Evolutionary conservation across 2,329 filamentous ascomycete species (phyloP).

Genomic region (Arthrocladium fulminans): DNA sequence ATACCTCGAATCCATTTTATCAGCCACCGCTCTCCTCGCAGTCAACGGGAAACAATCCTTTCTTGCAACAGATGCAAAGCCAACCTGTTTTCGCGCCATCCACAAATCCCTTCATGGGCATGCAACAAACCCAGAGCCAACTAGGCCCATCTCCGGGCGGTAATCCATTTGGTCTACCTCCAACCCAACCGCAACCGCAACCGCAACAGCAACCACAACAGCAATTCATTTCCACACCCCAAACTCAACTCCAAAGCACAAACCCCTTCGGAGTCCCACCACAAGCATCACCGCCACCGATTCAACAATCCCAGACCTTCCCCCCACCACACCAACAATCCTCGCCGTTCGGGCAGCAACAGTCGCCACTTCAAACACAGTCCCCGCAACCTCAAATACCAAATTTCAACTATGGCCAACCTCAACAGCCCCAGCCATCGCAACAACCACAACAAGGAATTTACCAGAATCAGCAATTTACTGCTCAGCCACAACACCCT

Average conservation of each 20-base stretch:
- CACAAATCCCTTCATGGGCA: constrained; percentile 19
- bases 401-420: constrained; percentile 19
- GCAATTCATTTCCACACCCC: background rate
- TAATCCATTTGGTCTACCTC: constrained; percentile 22
- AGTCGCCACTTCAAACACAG: constrained; percentile 15
- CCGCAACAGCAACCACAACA: background rate
- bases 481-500: constrained; percentile 12
- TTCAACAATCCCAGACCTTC: constrained; percentile 11
- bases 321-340: background rate
- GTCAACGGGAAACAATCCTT: constrained; percentile 22
- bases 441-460: constrained; percentile 10
- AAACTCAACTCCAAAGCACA: background rate
- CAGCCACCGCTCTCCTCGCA: constrained; percentile 25
- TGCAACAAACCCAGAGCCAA: constrained; percentile 15
- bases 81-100: constrained; percentile 9
- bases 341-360: constrained; percentile 7
- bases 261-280: constrained; percentile 6
- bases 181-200: constrained; percentile 12
- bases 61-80: constrained; percentile 14
- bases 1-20: constrained; percentile 36
- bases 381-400: constrained; percentile 16
- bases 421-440: constrained; percentile 11
- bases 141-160: constrained; percentile 11
- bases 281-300: constrained; percentile 10
- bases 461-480: constrained; percentile 15